Evolutionary conservation across 202 grass and related monocot genomes (phyloP).

Genomic region (Panicum hallii): DNA sequence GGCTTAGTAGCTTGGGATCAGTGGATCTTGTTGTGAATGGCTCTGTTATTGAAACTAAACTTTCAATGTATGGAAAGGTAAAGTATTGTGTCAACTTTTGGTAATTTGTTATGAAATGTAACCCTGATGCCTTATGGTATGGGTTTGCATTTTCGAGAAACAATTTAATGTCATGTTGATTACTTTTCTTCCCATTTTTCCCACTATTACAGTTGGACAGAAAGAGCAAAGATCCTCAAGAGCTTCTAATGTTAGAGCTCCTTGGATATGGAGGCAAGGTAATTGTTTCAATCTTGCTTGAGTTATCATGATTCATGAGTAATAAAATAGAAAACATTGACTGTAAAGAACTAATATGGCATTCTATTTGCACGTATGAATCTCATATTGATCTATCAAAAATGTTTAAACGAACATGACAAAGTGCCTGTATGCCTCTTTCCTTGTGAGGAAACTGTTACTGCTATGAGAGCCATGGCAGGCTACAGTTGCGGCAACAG

Average conservation of each 20-base stretch:
- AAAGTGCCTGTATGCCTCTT: slow-evolving; percentile 5
- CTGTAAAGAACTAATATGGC: background rate
- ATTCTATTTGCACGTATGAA: slow-evolving; percentile 10
- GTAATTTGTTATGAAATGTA: slow-evolving; percentile 21
- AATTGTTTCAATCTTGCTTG: slow-evolving; percentile 36
- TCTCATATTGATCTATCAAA: background rate
- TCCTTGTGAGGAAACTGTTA: background rate
- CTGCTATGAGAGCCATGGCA: background rate
- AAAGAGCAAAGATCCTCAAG: slow-evolving; percentile 61
- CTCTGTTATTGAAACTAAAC: slow-evolving; percentile 85
- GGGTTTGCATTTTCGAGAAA: slow-evolving; percentile 7
- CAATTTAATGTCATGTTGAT: slow-evolving; percentile 10
- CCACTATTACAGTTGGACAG: slow-evolving; percentile 74
- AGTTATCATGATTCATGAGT: slow-evolving; percentile 29
- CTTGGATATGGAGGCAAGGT: slow-evolving; percentile 92
- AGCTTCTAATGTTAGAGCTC: slow-evolving; percentile 79
- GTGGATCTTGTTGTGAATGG: slow-evolving; percentile 96
- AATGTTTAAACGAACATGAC: background rate
- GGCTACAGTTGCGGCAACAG: background rate
- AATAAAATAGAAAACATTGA: slow-evolving; percentile 9
- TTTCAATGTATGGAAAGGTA: slow-evolving; percentile 93
- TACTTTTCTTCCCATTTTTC: slow-evolving; percentile 23
- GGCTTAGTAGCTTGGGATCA: slow-evolving; percentile 71
- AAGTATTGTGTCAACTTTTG: slow-evolving; percentile 32
- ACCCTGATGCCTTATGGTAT: slow-evolving; percentile 17